These are phyloP conservation scores for Ogataea zsoltii DNA, from an alignment of 805 yeast species.

Conservation along the genomic window DNA sequence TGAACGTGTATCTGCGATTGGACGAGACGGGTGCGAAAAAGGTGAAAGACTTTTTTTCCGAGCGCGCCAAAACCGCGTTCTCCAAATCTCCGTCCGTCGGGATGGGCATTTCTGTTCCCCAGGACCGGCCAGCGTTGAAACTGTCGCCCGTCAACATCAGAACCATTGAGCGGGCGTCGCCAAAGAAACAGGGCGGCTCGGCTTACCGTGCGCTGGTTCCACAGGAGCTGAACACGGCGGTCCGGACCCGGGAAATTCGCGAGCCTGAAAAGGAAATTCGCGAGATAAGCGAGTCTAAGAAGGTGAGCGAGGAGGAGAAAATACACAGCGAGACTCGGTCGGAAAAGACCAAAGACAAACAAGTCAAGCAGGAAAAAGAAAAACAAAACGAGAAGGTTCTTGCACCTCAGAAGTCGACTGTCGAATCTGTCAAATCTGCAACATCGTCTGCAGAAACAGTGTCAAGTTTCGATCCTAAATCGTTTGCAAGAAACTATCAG, in stretches of 20 bases:
- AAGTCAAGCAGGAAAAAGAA: not conserved
- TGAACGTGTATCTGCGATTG: constrained; percentile 19
- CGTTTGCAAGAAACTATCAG: constrained; percentile 24
- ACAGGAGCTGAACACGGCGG: not conserved
- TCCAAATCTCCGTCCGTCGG: constrained; percentile 8
- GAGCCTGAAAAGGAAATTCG: too few relatives aligned
- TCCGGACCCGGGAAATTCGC: too few relatives aligned
- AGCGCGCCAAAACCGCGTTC: not conserved
- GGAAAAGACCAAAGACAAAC: not conserved
- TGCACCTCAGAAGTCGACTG: too few relatives aligned
- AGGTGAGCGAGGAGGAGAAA: not conserved
- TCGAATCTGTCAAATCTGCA: too few relatives aligned
- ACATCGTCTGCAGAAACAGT: not conserved
- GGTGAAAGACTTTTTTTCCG: constrained; percentile 10
- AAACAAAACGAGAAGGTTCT: not conserved
- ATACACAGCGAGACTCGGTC: constrained; percentile 1
- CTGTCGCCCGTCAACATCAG: not conserved
- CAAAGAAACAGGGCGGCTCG: not conserved
- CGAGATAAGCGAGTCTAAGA: not conserved
- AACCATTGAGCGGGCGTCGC: not conserved
- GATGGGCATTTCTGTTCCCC: constrained; percentile 11
- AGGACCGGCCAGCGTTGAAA: not conserved
- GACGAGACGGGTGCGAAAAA: constrained; percentile 3
- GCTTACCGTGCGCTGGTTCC: constrained; percentile 3
- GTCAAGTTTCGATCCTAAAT: constrained; percentile 20